Percentiles rank a stretch among this genome's conserved stretches.
Conservation (phyloP, 129 eudicot species). For the Flaveria trinervia region DNA sequence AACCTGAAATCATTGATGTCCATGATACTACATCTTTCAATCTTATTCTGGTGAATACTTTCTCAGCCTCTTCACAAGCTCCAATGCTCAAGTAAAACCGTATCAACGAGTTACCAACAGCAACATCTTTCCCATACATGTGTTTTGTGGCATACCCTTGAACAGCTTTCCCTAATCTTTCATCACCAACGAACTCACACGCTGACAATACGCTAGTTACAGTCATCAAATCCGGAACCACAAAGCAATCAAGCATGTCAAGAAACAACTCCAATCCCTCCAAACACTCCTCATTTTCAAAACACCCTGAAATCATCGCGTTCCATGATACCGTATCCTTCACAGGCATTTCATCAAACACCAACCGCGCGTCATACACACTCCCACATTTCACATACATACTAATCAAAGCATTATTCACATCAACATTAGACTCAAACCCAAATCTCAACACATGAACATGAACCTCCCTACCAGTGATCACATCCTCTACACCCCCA, state of each 20-base stretch:
- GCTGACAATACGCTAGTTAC: conserved; percentile 89
- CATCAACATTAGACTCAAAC: conserved; percentile 54
- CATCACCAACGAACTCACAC: conserved; percentile 62
- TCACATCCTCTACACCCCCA: conserved; percentile 61
- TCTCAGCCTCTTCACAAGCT: conserved; percentile 66
- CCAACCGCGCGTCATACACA: conserved; percentile 48
- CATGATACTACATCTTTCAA: conserved; percentile 83
- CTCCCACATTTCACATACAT: conserved; percentile 88
- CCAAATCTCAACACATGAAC: conserved; percentile 77
- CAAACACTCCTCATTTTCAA: conserved; percentile 64
- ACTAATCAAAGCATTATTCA: conserved; percentile 67
- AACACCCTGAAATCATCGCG: conserved; percentile 82
- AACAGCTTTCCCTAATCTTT: conserved; percentile 59
- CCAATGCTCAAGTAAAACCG: conserved; percentile 69
- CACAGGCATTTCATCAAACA: conserved; percentile 69
- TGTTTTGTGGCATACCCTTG: conserved; percentile 67
- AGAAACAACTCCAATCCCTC: conserved; percentile 66
- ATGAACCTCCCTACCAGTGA: conserved; percentile 76
- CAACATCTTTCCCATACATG: conserved; percentile 53
- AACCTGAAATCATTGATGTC: conserved; percentile 92
- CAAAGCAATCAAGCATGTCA: conserved; percentile 52
- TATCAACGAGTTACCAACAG: conserved; percentile 65
- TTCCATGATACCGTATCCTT: conserved; percentile 91
- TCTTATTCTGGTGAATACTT: conserved; percentile 51
- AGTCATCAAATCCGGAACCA: conserved; percentile 72